Evolutionary conservation across 2,329 filamentous ascomycete species (phyloP).

Genomic region (Lecanosticta acicola): DNA sequence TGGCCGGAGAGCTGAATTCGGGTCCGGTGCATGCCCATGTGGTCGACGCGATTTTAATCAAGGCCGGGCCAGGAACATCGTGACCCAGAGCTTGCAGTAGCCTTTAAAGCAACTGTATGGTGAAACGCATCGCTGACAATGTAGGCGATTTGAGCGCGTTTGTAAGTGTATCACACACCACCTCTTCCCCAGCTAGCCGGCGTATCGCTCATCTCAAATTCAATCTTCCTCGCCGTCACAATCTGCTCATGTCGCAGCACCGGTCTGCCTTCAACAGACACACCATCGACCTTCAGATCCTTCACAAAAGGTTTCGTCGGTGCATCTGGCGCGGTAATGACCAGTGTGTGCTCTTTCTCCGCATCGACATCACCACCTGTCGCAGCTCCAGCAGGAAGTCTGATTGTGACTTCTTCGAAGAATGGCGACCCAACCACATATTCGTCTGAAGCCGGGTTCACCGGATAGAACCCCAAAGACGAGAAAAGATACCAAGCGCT

Average conservation of each 20-base stretch:
- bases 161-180: background rate
- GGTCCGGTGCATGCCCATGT: too few relatives aligned
- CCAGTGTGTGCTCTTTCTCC: conserved; percentile 28
- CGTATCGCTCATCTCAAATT: conserved; percentile 43
- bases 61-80: too few relatives aligned
- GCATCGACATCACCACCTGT: conserved; percentile 23
- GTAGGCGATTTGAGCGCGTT: too few relatives aligned
- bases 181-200: conserved; percentile 33
- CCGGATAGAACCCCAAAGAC: conserved; percentile 45
- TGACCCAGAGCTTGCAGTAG: too few relatives aligned
- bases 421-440: conserved; percentile 45
- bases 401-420: conserved; percentile 42
- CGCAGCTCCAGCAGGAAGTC: conserved; percentile 33
- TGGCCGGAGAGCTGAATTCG: too few relatives aligned
- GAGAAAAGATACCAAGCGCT: conserved; percentile 48
- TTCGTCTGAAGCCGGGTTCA: conserved; percentile 42
- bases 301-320: conserved; percentile 38
- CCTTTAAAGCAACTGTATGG: too few relatives aligned
- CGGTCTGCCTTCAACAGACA: conserved; percentile 27
- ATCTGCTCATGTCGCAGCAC: conserved; percentile 40
- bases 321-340: conserved; percentile 41
- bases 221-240: conserved; percentile 36
- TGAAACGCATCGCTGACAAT: too few relatives aligned
- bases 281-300: conserved; percentile 40
- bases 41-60: too few relatives aligned